These are phyloP conservation scores for Metschnikowia shivogae DNA, from an alignment of 805 yeast genomes.

Conservation along the genomic window DNA sequence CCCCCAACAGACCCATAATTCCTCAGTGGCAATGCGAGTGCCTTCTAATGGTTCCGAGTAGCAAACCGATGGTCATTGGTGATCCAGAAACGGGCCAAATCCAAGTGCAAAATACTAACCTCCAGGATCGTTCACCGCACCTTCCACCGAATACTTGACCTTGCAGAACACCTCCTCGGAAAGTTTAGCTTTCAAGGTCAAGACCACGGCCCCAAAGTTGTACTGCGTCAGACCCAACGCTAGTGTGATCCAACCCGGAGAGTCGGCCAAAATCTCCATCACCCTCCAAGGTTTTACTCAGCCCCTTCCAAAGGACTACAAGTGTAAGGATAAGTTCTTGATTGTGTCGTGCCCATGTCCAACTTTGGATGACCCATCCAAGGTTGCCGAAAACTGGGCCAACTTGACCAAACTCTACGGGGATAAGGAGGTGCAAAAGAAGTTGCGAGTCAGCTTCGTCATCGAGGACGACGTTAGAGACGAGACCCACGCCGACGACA, in stretches of 20 bases:
- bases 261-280: slow-evolving; percentile 67
- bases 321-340: slow-evolving; percentile 89
- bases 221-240: slow-evolving; percentile 97
- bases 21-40: no score
- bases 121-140: slow-evolving; percentile 70
- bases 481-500: slow-evolving; percentile 17
- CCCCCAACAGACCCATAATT: no score
- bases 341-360: slow-evolving; percentile 82
- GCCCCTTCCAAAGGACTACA: slow-evolving; percentile 68
- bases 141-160: slow-evolving; percentile 59
- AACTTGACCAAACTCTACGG: slow-evolving; percentile 58
- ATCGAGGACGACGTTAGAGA: slow-evolving; percentile 25
- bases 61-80: no score
- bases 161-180: slow-evolving; percentile 54
- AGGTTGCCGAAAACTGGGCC: slow-evolving; percentile 73
- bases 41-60: no score
- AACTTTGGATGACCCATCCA: slow-evolving; percentile 48
- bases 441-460: slow-evolving; percentile 59
- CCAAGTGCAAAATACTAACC: slow-evolving; percentile 8
- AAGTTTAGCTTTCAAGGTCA: slow-evolving; percentile 85
- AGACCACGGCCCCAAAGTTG: slow-evolving; percentile 95
- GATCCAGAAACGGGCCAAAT: no score
- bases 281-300: slow-evolving; percentile 79
- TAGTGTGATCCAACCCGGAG: slow-evolving; percentile 71
- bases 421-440: slow-evolving; percentile 54